Percentiles rank a stretch among this genome's conserved stretches.
These are phyloP conservation scores for Rubroshorea leprosula DNA, from an alignment of 345 rosid genomes.

Conservation along the genomic window DNA sequence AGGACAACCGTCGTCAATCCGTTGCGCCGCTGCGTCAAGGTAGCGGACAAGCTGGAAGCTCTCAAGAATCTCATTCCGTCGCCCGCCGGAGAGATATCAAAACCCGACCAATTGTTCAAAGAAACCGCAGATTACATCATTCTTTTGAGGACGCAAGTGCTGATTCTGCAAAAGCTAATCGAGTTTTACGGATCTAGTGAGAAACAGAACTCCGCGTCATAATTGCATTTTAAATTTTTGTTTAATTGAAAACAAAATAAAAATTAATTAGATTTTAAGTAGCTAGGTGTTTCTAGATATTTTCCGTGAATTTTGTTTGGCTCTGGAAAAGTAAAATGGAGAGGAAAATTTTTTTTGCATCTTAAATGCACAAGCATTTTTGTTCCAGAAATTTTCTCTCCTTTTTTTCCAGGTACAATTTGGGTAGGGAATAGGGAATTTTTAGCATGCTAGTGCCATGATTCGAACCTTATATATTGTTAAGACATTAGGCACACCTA, in stretches of 20 bases:
- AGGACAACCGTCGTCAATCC: conserved; percentile 7
- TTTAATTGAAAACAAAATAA: conserved; percentile 5
- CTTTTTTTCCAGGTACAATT: neutral
- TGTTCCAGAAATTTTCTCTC: neutral
- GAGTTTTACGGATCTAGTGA: conserved; percentile 52
- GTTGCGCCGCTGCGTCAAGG: conserved; percentile 15
- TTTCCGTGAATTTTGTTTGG: conserved; percentile 11
- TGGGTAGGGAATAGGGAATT: too few relatives aligned
- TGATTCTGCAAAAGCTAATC: conserved; percentile 56
- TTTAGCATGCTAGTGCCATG: too few relatives aligned
- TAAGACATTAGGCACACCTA: too few relatives aligned
- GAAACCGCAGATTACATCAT: conserved; percentile 85
- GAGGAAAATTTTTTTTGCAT: neutral
- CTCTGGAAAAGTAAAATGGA: conserved; percentile 3
- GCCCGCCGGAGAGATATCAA: conserved; percentile 17
- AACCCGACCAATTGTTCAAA: conserved; percentile 52
- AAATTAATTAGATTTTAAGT: too few relatives aligned
- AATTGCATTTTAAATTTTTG: conserved; percentile 18
- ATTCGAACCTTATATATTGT: too few relatives aligned
- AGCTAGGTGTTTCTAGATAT: too few relatives aligned
- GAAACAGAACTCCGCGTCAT: conserved; percentile 22
- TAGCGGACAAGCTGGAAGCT: conserved; percentile 62
- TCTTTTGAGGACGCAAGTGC: conserved; percentile 55
- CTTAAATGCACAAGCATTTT: neutral
- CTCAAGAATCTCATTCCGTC: conserved; percentile 66